Evolutionary conservation across 805 yeast species (phyloP).

Genomic region (Monosporozyma aerobia): DNA sequence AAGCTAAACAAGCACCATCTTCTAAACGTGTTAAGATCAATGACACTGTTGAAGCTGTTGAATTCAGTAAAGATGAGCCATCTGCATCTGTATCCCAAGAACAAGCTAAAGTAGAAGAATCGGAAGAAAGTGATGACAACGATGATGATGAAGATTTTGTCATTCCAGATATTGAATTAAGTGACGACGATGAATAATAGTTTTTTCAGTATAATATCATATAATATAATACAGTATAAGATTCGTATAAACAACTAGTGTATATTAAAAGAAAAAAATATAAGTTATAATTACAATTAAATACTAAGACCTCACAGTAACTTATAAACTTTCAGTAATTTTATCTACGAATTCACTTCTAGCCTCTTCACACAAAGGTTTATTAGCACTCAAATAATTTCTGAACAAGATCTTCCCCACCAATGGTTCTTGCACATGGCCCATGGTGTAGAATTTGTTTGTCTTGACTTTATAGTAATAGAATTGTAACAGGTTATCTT

Average conservation of each 20-base stretch:
- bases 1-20: not conserved
- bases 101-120: slow-evolving; percentile 9
- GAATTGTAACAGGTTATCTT: slow-evolving; percentile 39
- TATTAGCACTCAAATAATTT: slow-evolving; percentile 61
- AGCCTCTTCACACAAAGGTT: slow-evolving; percentile 24
- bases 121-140: slow-evolving; percentile 18
- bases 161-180: slow-evolving; percentile 7
- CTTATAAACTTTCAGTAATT: slow-evolving; percentile 2
- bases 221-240: no score
- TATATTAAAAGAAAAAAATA: not conserved
- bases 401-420: slow-evolving; percentile 60
- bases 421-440: slow-evolving; percentile 51
- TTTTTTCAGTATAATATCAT: no score
- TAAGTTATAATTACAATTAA: not conserved
- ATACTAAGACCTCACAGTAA: not conserved
- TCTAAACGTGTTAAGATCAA: slow-evolving; percentile 4
- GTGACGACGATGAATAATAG: slow-evolving; percentile 7
- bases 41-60: slow-evolving; percentile 6
- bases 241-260: no score
- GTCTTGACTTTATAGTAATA: slow-evolving; percentile 36
- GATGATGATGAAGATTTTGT: slow-evolving; percentile 8
- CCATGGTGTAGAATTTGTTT: slow-evolving; percentile 37
- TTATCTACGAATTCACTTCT: slow-evolving; percentile 19
- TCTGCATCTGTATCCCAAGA: slow-evolving; percentile 2
- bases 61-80: not conserved